Base-by-base conservation (phyloP, 371 early-diverging fungal genomes). In the Mortierella sp. region DNA sequence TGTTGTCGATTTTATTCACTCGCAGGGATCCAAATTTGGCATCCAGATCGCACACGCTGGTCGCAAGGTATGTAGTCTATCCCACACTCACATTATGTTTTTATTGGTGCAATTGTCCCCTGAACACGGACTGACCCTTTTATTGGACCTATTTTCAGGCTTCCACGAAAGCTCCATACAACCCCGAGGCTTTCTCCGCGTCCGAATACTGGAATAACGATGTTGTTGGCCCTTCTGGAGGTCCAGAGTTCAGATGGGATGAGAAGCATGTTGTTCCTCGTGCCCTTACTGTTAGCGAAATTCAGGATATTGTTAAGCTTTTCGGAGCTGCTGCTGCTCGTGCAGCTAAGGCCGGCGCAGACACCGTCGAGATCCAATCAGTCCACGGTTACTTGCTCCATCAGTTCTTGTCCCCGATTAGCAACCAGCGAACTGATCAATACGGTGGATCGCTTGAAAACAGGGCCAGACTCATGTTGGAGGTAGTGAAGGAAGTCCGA, bases 21-120 rank as follows among this genome's bases (percentile, higher is more conserved):
- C 86, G 6, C 88, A 88, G 34, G 92, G 92, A 3, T 66, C 85
- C 23, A 80, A 87, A 42, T 83, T 89, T 12, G 96, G 88, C 43
- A 91, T 95, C 70, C 97, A 97, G 70, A 70, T 96, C 7, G 92
- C 86, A 0, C 97, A 96, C 70, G 92, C 93, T 22, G 96, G 96
- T 4, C 86, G 96, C 61, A 95, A 95, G 72, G 78, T 77, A 77
- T n/a, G 28, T 34, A 58, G 40, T 1, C 8, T 37, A 10, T 8
- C 19, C 15, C 15, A 15, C 1, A 19, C n/a, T 45, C 45, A 19
- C 45, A 1, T 19, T 45, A n/a, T n/a, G n/a, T n/a, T 45, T 15
- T 45, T 15, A 2, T 45, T 45, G 15, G 40, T 7, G 15, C 45
- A 19, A 10, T 2, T 4, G 15, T 19, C 45, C 19, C 19, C 15